Evolutionary conservation across 2,329 filamentous ascomycete genomes (phyloP), one percentile per base, ranked within the genome.

Genomic region (Fusarium gaditjirri): DNA sequence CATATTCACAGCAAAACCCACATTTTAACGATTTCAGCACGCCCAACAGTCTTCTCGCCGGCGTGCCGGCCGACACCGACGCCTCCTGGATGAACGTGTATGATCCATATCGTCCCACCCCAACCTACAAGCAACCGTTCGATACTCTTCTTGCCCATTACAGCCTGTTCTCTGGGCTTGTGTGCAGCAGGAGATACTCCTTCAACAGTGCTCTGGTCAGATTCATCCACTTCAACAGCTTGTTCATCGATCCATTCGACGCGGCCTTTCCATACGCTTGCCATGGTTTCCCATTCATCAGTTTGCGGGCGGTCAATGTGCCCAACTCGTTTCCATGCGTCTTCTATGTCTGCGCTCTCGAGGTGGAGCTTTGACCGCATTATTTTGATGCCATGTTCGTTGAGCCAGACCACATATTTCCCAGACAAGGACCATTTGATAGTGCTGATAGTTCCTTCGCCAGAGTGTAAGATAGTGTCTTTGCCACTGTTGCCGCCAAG

Each of bases 361-460:
- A 98, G 86, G 74, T 95, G 90, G 25, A 97, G 79, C 79, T 96
- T 94, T 8, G 94, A 94, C 41, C 96, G 90, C 95, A 98, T 98
- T 68, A 99, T 96, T 80, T 98, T 98, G 79, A 98, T 97, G 8
- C 96, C 96, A 77, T 97, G 92, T 81, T 99, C 96, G 77, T 98
- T 99, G 43, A 97, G 88, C 96, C 96, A 99, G 0, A 91, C 93
- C 2, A 98, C 93, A 78, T 95, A 98, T 82, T 93, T 96, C 2
- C 96, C 95, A 0, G 94, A 95, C 43, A 95, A 80, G 0, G 95
- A 98, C 94, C 95, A 99, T 80, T 97, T 95, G 78, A 99, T 96
- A 7, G 91, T 93, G 79, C 90, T 95, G 71, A 99, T 96, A 5
- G 91, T 90, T 7, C 96, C 96, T 83, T 99, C 97, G 5, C 96